Conservation (phyloP, 106 monocot species). For the Acorus calamus region DNA sequence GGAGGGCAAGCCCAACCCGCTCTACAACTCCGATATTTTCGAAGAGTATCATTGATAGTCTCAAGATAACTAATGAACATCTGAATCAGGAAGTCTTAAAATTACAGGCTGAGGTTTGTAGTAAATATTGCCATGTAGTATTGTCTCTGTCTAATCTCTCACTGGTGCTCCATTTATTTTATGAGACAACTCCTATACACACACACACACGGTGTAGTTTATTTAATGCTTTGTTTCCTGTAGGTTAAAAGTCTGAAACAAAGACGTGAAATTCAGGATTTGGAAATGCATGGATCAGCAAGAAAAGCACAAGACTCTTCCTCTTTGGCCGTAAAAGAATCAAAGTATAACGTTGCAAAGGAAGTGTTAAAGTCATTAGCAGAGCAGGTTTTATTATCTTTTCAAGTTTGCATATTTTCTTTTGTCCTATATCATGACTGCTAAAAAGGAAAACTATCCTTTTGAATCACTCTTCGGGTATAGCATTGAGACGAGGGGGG, state of each 20-base stretch:
- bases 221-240: not conserved
- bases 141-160: not conserved
- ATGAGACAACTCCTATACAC: not conserved
- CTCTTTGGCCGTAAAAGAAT: slow-evolving; percentile 26
- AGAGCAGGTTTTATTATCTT: slow-evolving; percentile 19
- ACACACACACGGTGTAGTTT: not conserved
- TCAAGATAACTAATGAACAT: slow-evolving; percentile 34
- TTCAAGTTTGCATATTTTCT: not conserved
- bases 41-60: slow-evolving; percentile 28
- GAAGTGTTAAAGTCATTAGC: slow-evolving; percentile 37
- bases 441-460: too few species aligned
- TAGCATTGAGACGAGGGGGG: too few species aligned
- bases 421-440: not conserved
- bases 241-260: slow-evolving; percentile 40
- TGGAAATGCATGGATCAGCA: slow-evolving; percentile 28
- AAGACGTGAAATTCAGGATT: slow-evolving; percentile 46
- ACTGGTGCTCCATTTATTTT: not conserved
- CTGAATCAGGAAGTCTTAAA: slow-evolving; percentile 45
- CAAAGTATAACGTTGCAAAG: slow-evolving; percentile 23
- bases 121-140: not conserved
- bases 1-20: slow-evolving; percentile 32
- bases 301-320: slow-evolving; percentile 36
- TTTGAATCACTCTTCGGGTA: too few species aligned
- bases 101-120: slow-evolving; percentile 35
- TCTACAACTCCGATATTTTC: slow-evolving; percentile 23